A percentile compares a stretch with the other conserved stretches of the same genome.
Evolutionary conservation across 805 yeast genomes (phyloP).

Genomic region (Zygoascus ofunaensis): DNA sequence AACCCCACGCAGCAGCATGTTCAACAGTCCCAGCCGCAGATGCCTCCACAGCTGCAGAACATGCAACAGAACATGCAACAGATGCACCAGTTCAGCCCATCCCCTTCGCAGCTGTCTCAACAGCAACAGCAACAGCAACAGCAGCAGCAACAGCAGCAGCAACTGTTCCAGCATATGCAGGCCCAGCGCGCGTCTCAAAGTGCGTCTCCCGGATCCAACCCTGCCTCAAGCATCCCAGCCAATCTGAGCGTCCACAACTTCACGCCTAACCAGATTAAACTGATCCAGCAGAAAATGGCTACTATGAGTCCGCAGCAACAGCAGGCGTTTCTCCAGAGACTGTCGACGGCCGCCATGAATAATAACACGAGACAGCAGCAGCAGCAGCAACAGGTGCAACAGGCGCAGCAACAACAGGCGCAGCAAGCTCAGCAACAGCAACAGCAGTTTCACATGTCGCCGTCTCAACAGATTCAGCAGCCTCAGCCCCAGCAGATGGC

Average conservation of each 20-base stretch:
- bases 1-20: constrained; percentile 20
- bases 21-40: constrained; percentile 9
- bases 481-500: too few relatives aligned
- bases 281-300: constrained; percentile 16
- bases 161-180: constrained; percentile 5
- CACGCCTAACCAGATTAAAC: constrained; percentile 13
- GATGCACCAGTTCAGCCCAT: neutral
- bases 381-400: constrained; percentile 6
- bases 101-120: constrained; percentile 20
- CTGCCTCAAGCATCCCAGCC: constrained; percentile 1
- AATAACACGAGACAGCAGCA: constrained; percentile 9
- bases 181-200: constrained; percentile 1
- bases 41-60: constrained; percentile 22
- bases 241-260: constrained; percentile 5
- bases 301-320: constrained; percentile 16
- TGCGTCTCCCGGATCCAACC: constrained; percentile 1
- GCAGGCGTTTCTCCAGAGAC: constrained; percentile 15
- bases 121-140: constrained; percentile 4
- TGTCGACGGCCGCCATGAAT: constrained; percentile 3
- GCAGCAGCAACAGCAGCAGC: constrained; percentile 8
- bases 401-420: constrained; percentile 5
- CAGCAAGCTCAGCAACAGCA: constrained; percentile 4
- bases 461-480: constrained; percentile 18
- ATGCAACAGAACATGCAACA: constrained; percentile 19
- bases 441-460: constrained; percentile 2